Base-by-base conservation (phyloP, 2,329 filamentous ascomycete species). In the Beauveria brongniartii region DNA sequence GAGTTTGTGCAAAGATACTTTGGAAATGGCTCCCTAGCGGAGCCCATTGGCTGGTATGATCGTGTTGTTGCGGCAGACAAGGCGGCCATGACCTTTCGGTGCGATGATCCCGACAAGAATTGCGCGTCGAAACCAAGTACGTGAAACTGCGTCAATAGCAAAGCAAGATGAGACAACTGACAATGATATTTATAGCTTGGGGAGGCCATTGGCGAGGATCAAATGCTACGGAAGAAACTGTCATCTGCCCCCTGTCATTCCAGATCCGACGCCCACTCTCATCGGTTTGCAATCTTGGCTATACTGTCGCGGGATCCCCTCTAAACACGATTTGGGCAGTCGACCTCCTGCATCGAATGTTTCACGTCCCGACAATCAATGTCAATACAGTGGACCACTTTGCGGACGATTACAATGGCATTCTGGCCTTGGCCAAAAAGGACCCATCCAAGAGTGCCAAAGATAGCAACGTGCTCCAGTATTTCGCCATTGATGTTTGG, bases 401-500 rank as follows among this genome's bases (percentile, higher is more conserved):
- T 65, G 78, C 83, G 7, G 83, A 85, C 55, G 77, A 77, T 54
- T 87, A 88, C 69, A 71, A 75, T 3, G 81, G 78, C 2, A 79
- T 81, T 2, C 55, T 87, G 1, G 76, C 77, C 14, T 75, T 85
- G 26, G 83, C 85, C 0, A 70, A 75, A 63, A 65, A 68, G 12
- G 73, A 78, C 8, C 78, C 81, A 8, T 72, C 75, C 5, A 77
- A 78, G 28, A 75, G 79, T 3, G 80, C 76, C 3, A 74, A 79
- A 30, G 86, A 90, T 72, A 85, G 81, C 37, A 80, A 88, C 64
- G 79, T 81, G 0, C 75, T 90, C 47, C 84, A 88, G 72, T 87
- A 86, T 71, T 90, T 90, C 69, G 86, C 87, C 5, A 79, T 88
- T 7, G 85, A 89, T 62, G 84, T 78, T 1, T 90, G 86, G 70